Evolutionary conservation across 495 filamentous ascomycete species (phyloP), one percentile per base, ranked within the genome.

Genomic region (Lophium mytilinum): DNA sequence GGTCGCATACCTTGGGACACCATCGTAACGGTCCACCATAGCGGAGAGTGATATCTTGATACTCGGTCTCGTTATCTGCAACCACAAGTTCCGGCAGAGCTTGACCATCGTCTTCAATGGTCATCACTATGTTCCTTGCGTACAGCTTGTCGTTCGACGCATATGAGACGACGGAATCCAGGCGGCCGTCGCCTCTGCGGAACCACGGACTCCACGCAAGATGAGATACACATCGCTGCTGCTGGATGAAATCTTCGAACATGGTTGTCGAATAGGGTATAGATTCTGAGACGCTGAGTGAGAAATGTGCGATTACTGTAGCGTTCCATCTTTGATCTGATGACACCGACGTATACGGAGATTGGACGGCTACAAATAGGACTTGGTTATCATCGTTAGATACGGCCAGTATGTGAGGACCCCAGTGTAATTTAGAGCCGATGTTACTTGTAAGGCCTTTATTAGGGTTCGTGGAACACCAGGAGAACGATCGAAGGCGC

Each of bases 381-480:
- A 77, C 64, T 45, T 76, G 70, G 33, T 68, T 68, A 34, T 72
- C 62, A 34, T 77, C 75, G 61, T 76, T 76, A n/a, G 73, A 64
- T 4, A 74, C 56, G 40, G 73, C 75, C 30, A 77, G 17, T 30
- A 66, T n/a, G n/a, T 49, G 39, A 52, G 60, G 51, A 50, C 66
- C 69, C 69, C 69, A 73, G 4, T 43, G 35, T 17, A 57, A 40
- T 21, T 34, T 39, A 7, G 57, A 61, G n/a, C 62, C 62, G 24
- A 59, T 19, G 2, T n/a, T 58, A 10, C 47, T 52, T 8, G 42
- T 19, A 12, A 21, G 14, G 14, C 21, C 10, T 12, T n/a, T 7
- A 18, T 12, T 3, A 33, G 45, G 42, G 9, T 60, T 42, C 18
- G 37, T 14, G 35, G 62, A 60, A 36, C 59, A 48, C 68, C 68